A percentile compares a stretch with the other conserved stretches of the same genome.
These are phyloP conservation scores for Pleurotus salmoneostramineus DNA, from an alignment of 768 basidiomycete genomes.

Conservation along the genomic window DNA sequence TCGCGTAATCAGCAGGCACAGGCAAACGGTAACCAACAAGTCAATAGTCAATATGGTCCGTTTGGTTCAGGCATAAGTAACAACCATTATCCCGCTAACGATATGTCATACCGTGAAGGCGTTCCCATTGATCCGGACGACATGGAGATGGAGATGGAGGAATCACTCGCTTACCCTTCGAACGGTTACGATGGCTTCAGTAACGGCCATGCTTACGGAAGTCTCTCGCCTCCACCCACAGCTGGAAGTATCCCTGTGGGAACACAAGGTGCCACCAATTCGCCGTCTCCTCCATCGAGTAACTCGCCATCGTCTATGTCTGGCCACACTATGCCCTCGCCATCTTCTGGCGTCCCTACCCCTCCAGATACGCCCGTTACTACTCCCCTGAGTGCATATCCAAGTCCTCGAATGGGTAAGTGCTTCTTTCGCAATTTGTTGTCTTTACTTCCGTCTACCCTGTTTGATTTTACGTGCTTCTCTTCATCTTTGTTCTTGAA, in stretches of 20 bases:
- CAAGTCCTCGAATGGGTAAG: constrained; percentile 28
- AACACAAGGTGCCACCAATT: background rate
- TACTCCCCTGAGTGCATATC: constrained; percentile 39
- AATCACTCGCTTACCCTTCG: constrained; percentile 24
- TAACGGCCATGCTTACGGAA: background rate
- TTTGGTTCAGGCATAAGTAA: background rate
- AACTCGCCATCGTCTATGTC: constrained; percentile 1
- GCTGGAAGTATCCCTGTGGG: background rate
- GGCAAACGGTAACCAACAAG: constrained; percentile 23
- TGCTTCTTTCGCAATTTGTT: background rate
- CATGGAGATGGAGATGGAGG: constrained; percentile 78
- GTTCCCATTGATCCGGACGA: constrained; percentile 70
- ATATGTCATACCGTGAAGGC: constrained; percentile 14
- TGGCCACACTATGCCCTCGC: constrained; percentile 16
- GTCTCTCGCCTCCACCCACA: constrained; percentile 2
- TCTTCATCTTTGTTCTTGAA: background rate
- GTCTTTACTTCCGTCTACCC: too few relatives aligned
- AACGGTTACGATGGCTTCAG: background rate
- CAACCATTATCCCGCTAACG: background rate
- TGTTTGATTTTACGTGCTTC: too few relatives aligned
- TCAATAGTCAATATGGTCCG: constrained; percentile 16
- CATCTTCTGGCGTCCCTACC: constrained; percentile 37
- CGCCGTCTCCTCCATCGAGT: constrained; percentile 21
- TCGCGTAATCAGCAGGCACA: constrained; percentile 3
- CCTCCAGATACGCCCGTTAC: constrained; percentile 53